A percentile compares a stretch with the other conserved stretches of the same genome.
These are phyloP conservation scores for sweet orange (Citrus sinensis) DNA, from an alignment of 345 rosid genomes.

Conservation along the genomic window DVS_A1.0 CM039166.1:25930001-25930500, in stretches of 20 bases:
- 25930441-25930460: neutral
- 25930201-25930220: neutral
- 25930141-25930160: neutral
- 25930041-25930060: no score
- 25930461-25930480: neutral
- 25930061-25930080: neutral
- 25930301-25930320: neutral
- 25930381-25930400: neutral
- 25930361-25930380: slow-evolving; percentile 1
- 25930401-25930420: neutral
- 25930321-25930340: neutral
- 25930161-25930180: neutral
- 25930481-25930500: neutral
- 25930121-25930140: neutral
- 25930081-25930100: neutral
- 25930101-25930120: neutral
- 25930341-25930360: neutral
- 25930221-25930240: neutral
- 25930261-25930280: neutral
- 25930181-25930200: neutral
- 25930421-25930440: neutral
- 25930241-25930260: neutral
- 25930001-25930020: no score
- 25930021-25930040: neutral
- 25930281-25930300: neutral